These are phyloP conservation scores for Acanthamoeba sp. DNA, from an alignment of 208 protist species.

Conservation along the genomic window DNA sequence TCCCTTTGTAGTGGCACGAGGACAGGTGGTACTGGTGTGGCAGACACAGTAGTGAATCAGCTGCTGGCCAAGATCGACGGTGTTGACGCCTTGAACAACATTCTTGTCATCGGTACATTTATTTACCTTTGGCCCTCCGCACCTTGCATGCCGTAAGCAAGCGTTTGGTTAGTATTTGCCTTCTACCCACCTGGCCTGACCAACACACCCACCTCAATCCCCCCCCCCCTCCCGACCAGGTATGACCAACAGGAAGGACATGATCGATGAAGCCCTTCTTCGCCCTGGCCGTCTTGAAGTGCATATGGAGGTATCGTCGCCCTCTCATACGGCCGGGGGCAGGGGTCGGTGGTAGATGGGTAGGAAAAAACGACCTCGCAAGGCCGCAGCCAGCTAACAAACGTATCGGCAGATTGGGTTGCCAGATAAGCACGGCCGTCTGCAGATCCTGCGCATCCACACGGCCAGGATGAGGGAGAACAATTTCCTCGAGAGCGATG, in stretches of 20 bases:
- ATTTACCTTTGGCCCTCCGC: neutral
- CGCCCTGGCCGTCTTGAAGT: conserved; percentile 99
- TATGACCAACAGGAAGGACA: conserved; percentile 93
- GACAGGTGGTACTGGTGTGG: conserved; percentile 96
- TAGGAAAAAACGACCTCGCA: too few species aligned
- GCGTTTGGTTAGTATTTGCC: too few species aligned
- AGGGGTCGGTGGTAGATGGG: too few species aligned
- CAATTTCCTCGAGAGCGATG: conserved; percentile 93
- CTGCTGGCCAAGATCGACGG: conserved; percentile 99
- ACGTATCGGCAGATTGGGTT: too few species aligned
- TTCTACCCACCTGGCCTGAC: too few species aligned
- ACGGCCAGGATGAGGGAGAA: conserved; percentile 96
- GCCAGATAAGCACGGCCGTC: conserved; percentile 97
- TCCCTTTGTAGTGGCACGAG: conserved; percentile 67
- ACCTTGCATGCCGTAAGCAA: neutral
- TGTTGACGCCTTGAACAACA: conserved; percentile 99
- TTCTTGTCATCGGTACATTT: conserved; percentile 99
- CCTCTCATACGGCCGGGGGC: neutral
- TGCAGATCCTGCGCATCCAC: conserved; percentile 99
- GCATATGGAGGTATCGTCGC: conserved; percentile 95
- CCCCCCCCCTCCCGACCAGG: too few species aligned
- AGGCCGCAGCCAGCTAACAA: too few species aligned
- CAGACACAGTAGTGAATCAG: conserved; percentile 99
- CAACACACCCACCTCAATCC: too few species aligned
- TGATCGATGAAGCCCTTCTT: conserved; percentile 99